phyloP scores from a whole-genome alignment of 768 basidiomycete species.

The Hygrocybe punicea region DNA sequence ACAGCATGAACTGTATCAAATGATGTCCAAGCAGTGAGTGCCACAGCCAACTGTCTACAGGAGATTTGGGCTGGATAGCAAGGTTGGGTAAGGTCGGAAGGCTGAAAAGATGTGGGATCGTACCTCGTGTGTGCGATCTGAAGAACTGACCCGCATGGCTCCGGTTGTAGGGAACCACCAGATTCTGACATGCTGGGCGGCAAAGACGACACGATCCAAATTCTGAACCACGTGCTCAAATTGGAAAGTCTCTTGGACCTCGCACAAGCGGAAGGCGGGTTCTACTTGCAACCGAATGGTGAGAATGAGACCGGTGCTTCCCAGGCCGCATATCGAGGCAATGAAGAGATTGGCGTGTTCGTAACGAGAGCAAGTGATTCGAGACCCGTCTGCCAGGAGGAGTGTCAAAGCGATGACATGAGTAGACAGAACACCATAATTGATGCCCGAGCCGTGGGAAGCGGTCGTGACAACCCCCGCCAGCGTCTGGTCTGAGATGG shows the following conservation, averaged over 20 bases:
- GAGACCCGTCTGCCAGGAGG: conserved; percentile 71
- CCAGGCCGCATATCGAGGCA: conserved; percentile 88
- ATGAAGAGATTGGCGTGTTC: conserved; percentile 74
- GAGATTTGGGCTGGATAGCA: conserved; percentile 46
- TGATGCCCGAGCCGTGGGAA: conserved; percentile 87
- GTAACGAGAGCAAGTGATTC: conserved; percentile 61
- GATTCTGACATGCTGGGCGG: conserved; percentile 86
- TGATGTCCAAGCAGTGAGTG: conserved; percentile 73
- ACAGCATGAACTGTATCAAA: conserved; percentile 78
- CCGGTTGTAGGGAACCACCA: conserved; percentile 94
- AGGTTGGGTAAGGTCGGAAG: conserved; percentile 2
- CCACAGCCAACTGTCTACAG: conserved; percentile 63
- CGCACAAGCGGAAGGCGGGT: conserved; percentile 75
- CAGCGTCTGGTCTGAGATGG: conserved; percentile 94
- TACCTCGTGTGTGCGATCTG: conserved; percentile 78
- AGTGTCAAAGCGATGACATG: conserved; percentile 73
- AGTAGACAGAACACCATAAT: conserved; percentile 76
- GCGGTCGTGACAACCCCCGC: conserved; percentile 91
- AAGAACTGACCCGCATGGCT: conserved; percentile 64
- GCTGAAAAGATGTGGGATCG: neutral
- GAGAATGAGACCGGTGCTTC: conserved; percentile 85
- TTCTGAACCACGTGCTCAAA: conserved; percentile 62
- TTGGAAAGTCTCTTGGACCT: conserved; percentile 56
- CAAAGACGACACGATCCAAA: conserved; percentile 52
- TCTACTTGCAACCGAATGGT: conserved; percentile 76